phyloP scores from a whole-genome alignment of 2,329 filamentous ascomycete genomes.

The Calonectria pauciramosa region DNA sequence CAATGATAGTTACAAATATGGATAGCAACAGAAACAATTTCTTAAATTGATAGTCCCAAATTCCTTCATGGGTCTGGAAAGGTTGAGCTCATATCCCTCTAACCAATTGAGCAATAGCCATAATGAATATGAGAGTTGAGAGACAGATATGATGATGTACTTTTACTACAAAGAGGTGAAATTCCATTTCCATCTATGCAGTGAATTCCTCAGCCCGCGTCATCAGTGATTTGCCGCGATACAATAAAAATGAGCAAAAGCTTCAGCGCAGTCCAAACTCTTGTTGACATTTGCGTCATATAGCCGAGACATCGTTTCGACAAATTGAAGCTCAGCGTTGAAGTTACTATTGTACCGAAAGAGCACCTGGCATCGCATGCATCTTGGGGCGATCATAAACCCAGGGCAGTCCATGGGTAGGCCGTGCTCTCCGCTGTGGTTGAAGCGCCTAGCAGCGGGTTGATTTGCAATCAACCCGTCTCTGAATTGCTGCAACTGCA shows the following conservation, averaged over 20 bases:
- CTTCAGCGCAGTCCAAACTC: background rate
- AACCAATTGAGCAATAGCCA: background rate
- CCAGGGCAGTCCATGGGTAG: background rate
- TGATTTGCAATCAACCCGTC: background rate
- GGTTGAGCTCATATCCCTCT: background rate
- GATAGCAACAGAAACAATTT: background rate
- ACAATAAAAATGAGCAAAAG: background rate
- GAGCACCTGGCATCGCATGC: background rate
- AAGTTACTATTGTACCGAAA: background rate
- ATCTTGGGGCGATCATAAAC: background rate
- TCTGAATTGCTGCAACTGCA: background rate
- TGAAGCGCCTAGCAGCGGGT: background rate
- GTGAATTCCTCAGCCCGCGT: background rate
- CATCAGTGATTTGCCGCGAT: background rate
- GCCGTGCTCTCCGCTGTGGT: background rate
- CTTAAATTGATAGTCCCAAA: background rate
- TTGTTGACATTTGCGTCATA: background rate
- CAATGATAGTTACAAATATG: background rate
- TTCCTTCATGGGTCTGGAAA: background rate
- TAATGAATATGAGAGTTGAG: background rate
- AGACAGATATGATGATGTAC: background rate
- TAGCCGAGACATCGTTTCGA: background rate
- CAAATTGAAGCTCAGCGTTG: background rate
- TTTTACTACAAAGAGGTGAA: background rate
- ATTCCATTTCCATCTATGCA: background rate